phyloP scores from a whole-genome alignment of 331 rosid species.

The Dryas integrifolia region DNA sequence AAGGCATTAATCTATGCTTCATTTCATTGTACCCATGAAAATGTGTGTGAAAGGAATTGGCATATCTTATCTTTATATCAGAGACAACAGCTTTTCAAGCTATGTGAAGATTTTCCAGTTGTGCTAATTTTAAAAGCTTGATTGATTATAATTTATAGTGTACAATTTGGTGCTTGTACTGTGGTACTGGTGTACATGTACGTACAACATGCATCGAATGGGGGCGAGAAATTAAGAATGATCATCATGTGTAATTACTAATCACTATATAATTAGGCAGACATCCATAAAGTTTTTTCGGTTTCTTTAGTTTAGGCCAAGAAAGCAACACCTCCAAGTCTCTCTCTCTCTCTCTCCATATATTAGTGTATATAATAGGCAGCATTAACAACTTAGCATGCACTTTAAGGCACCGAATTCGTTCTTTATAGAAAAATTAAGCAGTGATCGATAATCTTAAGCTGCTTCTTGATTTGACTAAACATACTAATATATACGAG shows the following conservation, averaged over 20 bases:
- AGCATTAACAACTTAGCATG: not conserved
- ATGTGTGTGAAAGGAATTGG: not conserved
- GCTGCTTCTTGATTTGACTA: too few species aligned
- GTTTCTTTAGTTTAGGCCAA: constrained; percentile 4
- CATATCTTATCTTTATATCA: not conserved
- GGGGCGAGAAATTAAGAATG: not conserved
- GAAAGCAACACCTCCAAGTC: not conserved
- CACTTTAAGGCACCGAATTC: not conserved
- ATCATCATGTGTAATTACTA: too few species aligned
- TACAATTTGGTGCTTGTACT: constrained; percentile 13
- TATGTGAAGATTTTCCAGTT: not conserved
- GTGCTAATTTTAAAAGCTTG: not conserved
- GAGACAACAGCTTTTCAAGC: not conserved
- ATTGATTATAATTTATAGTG: not conserved
- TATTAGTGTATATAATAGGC: not conserved
- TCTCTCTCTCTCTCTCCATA: not conserved
- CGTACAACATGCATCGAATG: not conserved
- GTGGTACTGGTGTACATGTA: constrained; percentile 2
- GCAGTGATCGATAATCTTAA: too few species aligned
- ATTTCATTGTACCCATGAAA: not conserved
- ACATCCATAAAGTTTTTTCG: not conserved
- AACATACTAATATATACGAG: too few species aligned
- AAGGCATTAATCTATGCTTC: not conserved
- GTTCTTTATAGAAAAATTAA: too few species aligned
- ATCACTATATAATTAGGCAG: not conserved